phyloP scores from a whole-genome alignment of 176 grass and related monocot species.

The Avena eriantha region DNA sequence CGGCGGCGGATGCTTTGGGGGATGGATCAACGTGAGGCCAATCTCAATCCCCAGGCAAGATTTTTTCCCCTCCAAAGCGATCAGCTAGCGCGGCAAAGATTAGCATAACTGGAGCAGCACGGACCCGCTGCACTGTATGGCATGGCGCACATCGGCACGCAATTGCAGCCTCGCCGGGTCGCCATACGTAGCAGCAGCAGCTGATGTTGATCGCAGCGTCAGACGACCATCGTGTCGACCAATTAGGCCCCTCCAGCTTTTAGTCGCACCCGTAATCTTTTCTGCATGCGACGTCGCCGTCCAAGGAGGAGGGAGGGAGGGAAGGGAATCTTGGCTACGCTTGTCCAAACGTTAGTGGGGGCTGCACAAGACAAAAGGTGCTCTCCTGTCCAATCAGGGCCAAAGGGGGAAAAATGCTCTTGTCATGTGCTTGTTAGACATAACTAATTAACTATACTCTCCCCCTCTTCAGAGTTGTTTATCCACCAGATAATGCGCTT shows the following conservation, averaged over 20 bases:
- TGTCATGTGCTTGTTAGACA: not conserved
- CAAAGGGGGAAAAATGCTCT: not conserved
- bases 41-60: not conserved
- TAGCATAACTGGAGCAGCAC: not conserved
- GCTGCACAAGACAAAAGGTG: conserved; percentile 41
- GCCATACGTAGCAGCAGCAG: too few relatives aligned
- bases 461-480: not conserved
- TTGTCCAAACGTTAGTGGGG: not conserved
- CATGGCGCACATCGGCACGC: not conserved
- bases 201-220: too few relatives aligned
- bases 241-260: conserved; percentile 13
- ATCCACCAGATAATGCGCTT: not conserved
- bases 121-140: not conserved
- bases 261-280: not conserved
- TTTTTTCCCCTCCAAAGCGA: not conserved
- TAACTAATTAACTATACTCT: not conserved
- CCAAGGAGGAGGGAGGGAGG: conserved; percentile 8
- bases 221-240: not conserved
- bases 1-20: conserved; percentile 37
- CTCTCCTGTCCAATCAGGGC: conserved; percentile 33
- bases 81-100: not conserved
- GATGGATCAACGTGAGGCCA: conserved; percentile 2
- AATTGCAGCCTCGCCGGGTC: not conserved
- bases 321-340: conserved; percentile 50
- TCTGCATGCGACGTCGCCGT: conserved; percentile 2